Base-by-base conservation (phyloP, 164 flowering plant species). In the Platanus orientalis region DNA sequence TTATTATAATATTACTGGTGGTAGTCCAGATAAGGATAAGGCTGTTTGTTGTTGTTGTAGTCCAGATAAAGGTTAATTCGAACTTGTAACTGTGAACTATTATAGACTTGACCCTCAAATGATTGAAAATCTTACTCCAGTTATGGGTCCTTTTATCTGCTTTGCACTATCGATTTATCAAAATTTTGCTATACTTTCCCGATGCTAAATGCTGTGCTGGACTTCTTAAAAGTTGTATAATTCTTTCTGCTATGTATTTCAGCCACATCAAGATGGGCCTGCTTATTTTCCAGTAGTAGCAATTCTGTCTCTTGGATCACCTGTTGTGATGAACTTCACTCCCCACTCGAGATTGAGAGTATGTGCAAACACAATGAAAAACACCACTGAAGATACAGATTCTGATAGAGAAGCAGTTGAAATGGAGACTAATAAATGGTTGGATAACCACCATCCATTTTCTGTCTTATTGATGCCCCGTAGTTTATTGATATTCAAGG, bases 251-350 rank as follows among this genome's bases (percentile, higher is more conserved):
- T 54, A 16, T 13, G 29, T 63, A 28, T 29, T 74, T 54, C 84
- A 93, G 98, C 88, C 91, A 47, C 98, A 93, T 68, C 98, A 93
- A 67, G 98, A 93, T 71, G 98, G 98, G 24, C 94, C 97, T 67
- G 90, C 96, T 52, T 93, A 93, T 79, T 84, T 78, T 75, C 98
- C 98, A 2, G 89, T 86, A 16, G 97, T 84, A 52, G 94, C 97
- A 52, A 90, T 93, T 66, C 60, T 93, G 6, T 93, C 96, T 60
- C 89, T 93, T 49, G 89, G 92, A 52, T 88, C 97, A 34, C 88
- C 97, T 47, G 97, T 69, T 59, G 94, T 87, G 56, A 90, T 90
- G 93, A 85, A 88, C 72, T 93, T 90, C 67, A 75, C 75, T 53
- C 98, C 96, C 27, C 98, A 93, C 75, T 71, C 81, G 45, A 83